Percentiles rank a stretch among this genome's conserved stretches.
phyloP scores from a whole-genome alignment of 1,284 basidiomycete genomes.

The Moesziomyces parantarcticus region DNA sequence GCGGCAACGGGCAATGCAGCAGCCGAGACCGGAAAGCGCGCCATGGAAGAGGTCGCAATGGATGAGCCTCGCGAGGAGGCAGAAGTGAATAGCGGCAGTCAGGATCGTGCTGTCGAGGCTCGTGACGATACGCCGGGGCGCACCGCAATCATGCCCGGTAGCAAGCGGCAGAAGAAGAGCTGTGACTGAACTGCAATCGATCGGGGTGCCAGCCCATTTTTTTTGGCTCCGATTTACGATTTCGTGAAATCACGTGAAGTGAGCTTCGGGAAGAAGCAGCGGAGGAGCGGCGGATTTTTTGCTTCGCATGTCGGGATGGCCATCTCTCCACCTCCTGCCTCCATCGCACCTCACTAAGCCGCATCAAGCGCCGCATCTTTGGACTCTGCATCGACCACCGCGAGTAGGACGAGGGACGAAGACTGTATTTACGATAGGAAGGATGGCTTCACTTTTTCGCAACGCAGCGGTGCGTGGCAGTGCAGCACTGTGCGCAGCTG shows the following conservation, averaged over 20 bases:
- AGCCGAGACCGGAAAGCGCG: not conserved
- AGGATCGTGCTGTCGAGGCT: not conserved
- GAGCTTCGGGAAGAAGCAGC: not conserved
- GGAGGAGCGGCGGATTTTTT: constrained; percentile 4
- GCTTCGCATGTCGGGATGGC: constrained; percentile 1
- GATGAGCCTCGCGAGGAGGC: too few species aligned
- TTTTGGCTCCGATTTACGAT: not conserved
- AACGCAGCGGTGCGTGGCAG: constrained; percentile 1
- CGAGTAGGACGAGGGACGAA: too few species aligned
- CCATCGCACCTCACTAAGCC: not conserved
- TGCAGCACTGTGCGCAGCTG: constrained; percentile 4
- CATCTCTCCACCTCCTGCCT: too few species aligned
- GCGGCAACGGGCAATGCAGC: not conserved
- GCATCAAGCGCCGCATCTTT: too few species aligned
- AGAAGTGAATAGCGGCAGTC: not conserved
- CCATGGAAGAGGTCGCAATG: not conserved
- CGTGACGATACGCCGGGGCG: not conserved
- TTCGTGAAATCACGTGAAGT: constrained; percentile 8
- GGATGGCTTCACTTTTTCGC: constrained; percentile 24
- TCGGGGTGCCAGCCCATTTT: not conserved
- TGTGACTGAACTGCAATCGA: constrained; percentile 7
- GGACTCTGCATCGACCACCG: not conserved
- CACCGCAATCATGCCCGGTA: constrained; percentile 24
- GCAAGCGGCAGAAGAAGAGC: constrained; percentile 31
- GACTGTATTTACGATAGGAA: not conserved